Evolutionary conservation across 371 early-diverging fungal species (phyloP), one percentile per base, ranked within the genome.

Genomic region (Haplosporangium sp.): DNA sequence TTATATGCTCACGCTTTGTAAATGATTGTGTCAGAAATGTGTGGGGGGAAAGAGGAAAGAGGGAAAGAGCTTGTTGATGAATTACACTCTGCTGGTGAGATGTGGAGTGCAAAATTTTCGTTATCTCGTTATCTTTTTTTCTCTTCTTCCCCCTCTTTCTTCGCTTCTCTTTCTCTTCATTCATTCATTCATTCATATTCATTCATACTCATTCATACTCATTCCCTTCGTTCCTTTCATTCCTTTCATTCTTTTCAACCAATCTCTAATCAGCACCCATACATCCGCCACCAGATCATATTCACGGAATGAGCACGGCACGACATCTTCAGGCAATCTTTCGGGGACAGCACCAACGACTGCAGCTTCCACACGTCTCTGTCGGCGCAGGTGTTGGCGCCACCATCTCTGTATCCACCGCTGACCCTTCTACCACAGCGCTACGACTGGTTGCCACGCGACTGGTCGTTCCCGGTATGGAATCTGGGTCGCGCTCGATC

Each of bases 311-410:
- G 76, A 76, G 71, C 76, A 69, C 70, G 63, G 70, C 67, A 38
- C 70, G 70, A 64, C 70, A 76, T 29, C 40, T 76, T 59, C 76
- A 70, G 3, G 45, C 60, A 20, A 62, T 76, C 54, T 71, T 76
- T 42, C 68, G 68, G 20, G 68, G 74, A 36, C 67, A 67, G 37
- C 69, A 69, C 42, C 63, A 60, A 11, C 58, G 69, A 11, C 58
- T 64, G 51, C 74, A 67, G 16, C 74, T 62, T 52, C 70, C 66
- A 40, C 70, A 66, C 53, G 13, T 21, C 29, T 29, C 51, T 20
- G 59, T 53, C n/a, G 18, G 65, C 11, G 45, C 52, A 20, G 48
- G 52, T 13, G 37, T 54, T 53, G 47, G 36, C 48, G 16, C 67
- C 5, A 36, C 55, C 41, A 47, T 23, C 41, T 37, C 67, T 13